These are phyloP conservation scores for Podospora sp. DNA, from an alignment of 495 filamentous ascomycete genomes.

Conservation along the genomic window DNA sequence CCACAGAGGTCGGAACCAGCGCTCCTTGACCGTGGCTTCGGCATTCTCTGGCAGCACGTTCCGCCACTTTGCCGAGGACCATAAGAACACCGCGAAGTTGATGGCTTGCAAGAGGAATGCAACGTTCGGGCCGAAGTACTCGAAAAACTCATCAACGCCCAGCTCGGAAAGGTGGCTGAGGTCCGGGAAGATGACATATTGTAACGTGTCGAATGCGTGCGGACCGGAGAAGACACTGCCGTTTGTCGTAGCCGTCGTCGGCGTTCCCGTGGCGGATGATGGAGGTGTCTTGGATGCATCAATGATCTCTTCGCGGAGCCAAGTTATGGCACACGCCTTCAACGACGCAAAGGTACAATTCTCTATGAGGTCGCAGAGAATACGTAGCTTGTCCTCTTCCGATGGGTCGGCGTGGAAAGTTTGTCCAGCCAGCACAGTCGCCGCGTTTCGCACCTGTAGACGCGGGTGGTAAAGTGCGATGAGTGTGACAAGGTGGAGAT, in stretches of 20 bases:
- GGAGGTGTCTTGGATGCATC: constrained; percentile 34
- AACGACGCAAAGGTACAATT: constrained; percentile 76
- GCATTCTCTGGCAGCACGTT: constrained; percentile 44
- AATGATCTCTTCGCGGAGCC: constrained; percentile 85
- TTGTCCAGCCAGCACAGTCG: constrained; percentile 71
- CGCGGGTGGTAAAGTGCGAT: constrained; percentile 69
- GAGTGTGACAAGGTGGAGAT: constrained; percentile 64
- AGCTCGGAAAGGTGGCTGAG: constrained; percentile 34
- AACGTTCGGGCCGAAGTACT: constrained; percentile 42
- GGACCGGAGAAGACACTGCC: constrained; percentile 59
- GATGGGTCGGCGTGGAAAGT: constrained; percentile 79
- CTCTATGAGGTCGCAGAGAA: constrained; percentile 80
- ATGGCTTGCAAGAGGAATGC: constrained; percentile 50
- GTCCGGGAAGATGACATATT: constrained; percentile 50
- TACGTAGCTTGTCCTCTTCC: constrained; percentile 66
- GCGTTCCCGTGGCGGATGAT: constrained; percentile 13
- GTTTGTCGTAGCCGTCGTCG: constrained; percentile 21
- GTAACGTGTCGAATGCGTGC: constrained; percentile 48
- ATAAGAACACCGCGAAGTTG: constrained; percentile 56
- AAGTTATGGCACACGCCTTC: constrained; percentile 79
- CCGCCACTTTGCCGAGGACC: constrained; percentile 41
- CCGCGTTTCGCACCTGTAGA: constrained; percentile 68
- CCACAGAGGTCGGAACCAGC: constrained; percentile 56
- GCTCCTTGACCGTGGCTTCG: constrained; percentile 50
- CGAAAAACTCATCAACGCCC: constrained; percentile 28